Evolutionary conservation across 2,329 filamentous ascomycete genomes (phyloP), one percentile per base, ranked within the genome.

Genomic region (Aspergillus sp.): DNA sequence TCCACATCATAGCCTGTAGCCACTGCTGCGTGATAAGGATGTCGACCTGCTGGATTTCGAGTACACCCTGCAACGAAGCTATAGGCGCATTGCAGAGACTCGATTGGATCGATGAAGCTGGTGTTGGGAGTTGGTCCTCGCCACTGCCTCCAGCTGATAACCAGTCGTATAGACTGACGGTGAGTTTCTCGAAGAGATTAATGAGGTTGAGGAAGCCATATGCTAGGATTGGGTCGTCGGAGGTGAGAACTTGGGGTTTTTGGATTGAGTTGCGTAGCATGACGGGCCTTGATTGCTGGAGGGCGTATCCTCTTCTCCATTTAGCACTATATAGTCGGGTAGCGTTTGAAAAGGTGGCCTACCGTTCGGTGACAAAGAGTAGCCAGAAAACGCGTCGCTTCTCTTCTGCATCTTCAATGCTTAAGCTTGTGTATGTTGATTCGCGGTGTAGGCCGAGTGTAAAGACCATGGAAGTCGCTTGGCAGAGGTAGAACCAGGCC

Each of bases 401-500:
- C 52, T 83, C 77, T 19, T 82, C 78, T 1, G 79, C 76, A 49
- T 88, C 85, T 15, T 79, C 66, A 4, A 70, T 67, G 12, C 48
- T 57, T 30, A 63, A 49, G 10, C 63, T 58, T 39, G 75, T 56
- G 60, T 88, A 89, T 2, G 64, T 67, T 2, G 64, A 58, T 53
- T 75, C 72, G 9, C 71, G 70, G 51, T 74, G 68, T 41, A 75
- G 60, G 0, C 64, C 64, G 25, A 75, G 57, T 1, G 67, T 66
- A 45, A 73, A 70, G 5, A 66, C 67, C 65, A 91, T 74, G 5
- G 86, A 90, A 1, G 82, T 84, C 5, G 85, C 85, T 66, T 93
- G 87, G 22, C 86, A 82, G 7, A 91, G 72, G 62, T 88, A 82
- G 61, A 83, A 90, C 86, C 87, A 91, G 1, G 86, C 86, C 64